phyloP scores from a whole-genome alignment of 169 alveolate genomes.

The Plasmodium malariae region DNA sequence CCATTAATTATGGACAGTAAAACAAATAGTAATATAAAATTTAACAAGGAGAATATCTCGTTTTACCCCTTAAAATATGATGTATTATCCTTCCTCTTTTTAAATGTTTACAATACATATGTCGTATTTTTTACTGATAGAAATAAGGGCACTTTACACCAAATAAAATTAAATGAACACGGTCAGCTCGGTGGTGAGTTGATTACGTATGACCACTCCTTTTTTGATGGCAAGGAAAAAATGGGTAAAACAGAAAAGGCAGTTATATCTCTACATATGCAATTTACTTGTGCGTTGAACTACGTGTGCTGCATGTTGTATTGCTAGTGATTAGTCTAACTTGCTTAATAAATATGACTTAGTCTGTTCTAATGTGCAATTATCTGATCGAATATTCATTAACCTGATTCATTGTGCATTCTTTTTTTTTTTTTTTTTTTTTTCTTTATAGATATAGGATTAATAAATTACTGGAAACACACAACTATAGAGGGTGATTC shows the following conservation, averaged over 20 bases:
- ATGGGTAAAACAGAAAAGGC: slow-evolving; percentile 12
- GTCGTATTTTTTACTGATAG: slow-evolving; percentile 36
- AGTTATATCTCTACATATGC: neutral
- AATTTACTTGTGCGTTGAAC: neutral
- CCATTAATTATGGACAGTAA: neutral
- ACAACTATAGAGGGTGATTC: slow-evolving; percentile 57
- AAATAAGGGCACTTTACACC: slow-evolving; percentile 27
- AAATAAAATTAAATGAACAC: slow-evolving; percentile 15
- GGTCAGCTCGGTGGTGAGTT: slow-evolving; percentile 7
- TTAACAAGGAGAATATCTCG: slow-evolving; percentile 34
- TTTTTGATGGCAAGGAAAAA: neutral
- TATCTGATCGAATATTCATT: too few relatives aligned
- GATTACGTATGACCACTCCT: slow-evolving; percentile 13
- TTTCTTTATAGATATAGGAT: slow-evolving; percentile 51
- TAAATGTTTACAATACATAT: slow-evolving; percentile 2
- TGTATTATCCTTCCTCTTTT: slow-evolving; percentile 24
- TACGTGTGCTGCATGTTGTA: neutral
- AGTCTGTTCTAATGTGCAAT: too few relatives aligned
- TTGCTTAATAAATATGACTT: too few relatives aligned
- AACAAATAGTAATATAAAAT: neutral
- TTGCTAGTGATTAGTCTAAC: too few relatives aligned
- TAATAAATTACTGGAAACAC: slow-evolving; percentile 61
- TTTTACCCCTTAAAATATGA: slow-evolving; percentile 25
- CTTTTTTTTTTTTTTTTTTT: neutral
- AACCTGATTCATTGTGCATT: neutral